A percentile compares a stretch with the other conserved stretches of the same genome.
Conservation (phyloP, 257 asterid species). For the Solanum infundibuliforme region DNA sequence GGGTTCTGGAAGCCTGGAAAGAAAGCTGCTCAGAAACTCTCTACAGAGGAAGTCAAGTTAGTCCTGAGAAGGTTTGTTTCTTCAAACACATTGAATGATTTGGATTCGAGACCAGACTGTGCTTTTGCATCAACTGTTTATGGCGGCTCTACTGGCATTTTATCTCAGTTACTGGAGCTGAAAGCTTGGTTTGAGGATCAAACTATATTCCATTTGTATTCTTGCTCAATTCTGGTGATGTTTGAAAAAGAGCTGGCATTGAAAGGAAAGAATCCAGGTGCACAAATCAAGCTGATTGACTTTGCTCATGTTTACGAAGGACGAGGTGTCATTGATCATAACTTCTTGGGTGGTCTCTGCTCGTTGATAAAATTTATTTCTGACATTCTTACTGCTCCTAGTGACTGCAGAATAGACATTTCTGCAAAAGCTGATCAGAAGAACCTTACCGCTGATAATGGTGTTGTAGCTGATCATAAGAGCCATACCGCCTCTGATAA, state of each 20-base stretch:
- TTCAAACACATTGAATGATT: conserved; percentile 17
- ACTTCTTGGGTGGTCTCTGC: conserved; percentile 86
- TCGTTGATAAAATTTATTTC: conserved; percentile 69
- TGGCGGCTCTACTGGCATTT: conserved; percentile 71
- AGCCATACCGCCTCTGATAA: neutral
- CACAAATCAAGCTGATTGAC: conserved; percentile 69
- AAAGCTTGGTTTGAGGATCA: conserved; percentile 95
- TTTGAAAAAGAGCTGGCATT: conserved; percentile 52
- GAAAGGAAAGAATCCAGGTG: conserved; percentile 37
- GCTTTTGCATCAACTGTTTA: conserved; percentile 64
- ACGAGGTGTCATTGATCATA: conserved; percentile 64
- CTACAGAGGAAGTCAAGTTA: conserved; percentile 38
- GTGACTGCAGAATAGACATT: conserved; percentile 23
- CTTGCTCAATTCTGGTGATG: conserved; percentile 63
- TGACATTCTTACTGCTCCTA: conserved; percentile 47
- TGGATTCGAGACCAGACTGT: conserved; percentile 47
- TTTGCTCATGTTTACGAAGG: conserved; percentile 80
- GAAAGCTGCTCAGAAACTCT: conserved; percentile 35
- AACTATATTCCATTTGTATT: conserved; percentile 57
- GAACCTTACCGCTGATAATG: neutral
- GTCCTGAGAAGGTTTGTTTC: conserved; percentile 62
- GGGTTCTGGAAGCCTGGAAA: conserved; percentile 63
- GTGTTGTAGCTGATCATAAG: no score
- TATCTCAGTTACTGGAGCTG: conserved; percentile 68
- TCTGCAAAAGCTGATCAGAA: conserved; percentile 21